Conservation (phyloP, 148 eudicot genomes). For the Linanthus parryae region DNA sequence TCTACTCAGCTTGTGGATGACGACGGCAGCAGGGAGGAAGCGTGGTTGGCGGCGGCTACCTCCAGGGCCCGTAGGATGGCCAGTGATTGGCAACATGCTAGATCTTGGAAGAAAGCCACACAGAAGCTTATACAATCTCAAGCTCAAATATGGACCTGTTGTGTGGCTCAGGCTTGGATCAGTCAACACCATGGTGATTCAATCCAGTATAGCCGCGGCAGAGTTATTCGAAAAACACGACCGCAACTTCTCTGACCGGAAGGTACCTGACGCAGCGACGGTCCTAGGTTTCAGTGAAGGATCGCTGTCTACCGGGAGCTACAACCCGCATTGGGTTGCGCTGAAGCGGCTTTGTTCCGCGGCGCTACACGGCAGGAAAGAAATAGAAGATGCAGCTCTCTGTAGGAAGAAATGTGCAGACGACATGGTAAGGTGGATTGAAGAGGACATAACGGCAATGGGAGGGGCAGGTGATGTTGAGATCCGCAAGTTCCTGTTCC, state of each 20-base stretch:
- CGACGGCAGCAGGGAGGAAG: too few relatives aligned
- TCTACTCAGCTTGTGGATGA: too few relatives aligned
- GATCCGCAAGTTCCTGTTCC: constrained; percentile 13
- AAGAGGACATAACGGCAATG: constrained; percentile 2
- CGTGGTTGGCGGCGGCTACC: too few relatives aligned
- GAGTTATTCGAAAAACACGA: constrained; percentile 20
- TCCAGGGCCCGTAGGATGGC: constrained; percentile 20
- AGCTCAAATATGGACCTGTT: too few relatives aligned
- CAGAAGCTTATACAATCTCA: constrained; percentile 6
- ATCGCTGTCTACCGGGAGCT: constrained; percentile 6
- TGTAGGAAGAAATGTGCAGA: constrained; percentile 8
- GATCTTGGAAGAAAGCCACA: constrained; percentile 12
- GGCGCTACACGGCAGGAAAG: constrained; percentile 14
- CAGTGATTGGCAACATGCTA: constrained; percentile 18
- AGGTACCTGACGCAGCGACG: constrained; percentile 8
- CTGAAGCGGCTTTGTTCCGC: constrained; percentile 14
- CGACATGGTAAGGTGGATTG: constrained; percentile 21
- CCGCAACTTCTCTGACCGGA: constrained; percentile 8
- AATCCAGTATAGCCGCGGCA: constrained; percentile 8
- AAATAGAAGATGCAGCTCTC: constrained; percentile 11
- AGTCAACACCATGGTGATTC: constrained; percentile 22
- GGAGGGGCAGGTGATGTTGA: constrained; percentile 12
- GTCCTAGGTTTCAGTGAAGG: constrained; percentile 13
- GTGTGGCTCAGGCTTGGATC: constrained; percentile 23
- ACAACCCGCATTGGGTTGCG: constrained; percentile 17